phyloP scores from a whole-genome alignment of 495 filamentous ascomycete genomes.

The Neurospora sp. region DNA sequence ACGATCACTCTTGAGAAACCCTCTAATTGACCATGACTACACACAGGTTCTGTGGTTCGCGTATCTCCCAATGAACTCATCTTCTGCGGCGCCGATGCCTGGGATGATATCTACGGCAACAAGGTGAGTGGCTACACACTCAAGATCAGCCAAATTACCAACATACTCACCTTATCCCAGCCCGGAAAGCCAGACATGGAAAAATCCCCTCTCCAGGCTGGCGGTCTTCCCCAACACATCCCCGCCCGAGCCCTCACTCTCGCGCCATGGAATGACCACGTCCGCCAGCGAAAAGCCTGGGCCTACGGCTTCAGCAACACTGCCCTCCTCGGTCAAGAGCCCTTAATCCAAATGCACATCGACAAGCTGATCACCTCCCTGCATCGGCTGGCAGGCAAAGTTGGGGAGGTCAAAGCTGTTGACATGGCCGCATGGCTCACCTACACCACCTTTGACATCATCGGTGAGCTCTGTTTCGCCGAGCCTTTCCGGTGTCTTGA shows the following conservation, averaged over 20 bases:
- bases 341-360: constrained; percentile 28
- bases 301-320: constrained; percentile 38
- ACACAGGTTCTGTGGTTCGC: constrained; percentile 6
- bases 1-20: neutral
- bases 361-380: constrained; percentile 16
- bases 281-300: constrained; percentile 40
- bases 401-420: constrained; percentile 7
- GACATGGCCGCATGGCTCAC: constrained; percentile 41
- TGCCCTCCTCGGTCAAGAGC: constrained; percentile 33
- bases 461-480: constrained; percentile 50
- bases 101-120: constrained; percentile 41
- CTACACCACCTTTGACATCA: constrained; percentile 48
- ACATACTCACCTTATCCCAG: constrained; percentile 22
- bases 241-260: constrained; percentile 6
- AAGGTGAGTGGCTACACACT: constrained; percentile 15
- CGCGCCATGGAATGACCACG: constrained; percentile 25
- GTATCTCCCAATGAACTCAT: constrained; percentile 14
- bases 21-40: neutral
- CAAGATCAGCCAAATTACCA: constrained; percentile 31
- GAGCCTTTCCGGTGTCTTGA: constrained; percentile 49
- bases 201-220: constrained; percentile 37
- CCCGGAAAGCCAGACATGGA: constrained; percentile 27
- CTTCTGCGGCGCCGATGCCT: constrained; percentile 19
- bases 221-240: constrained; percentile 9
- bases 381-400: neutral